A percentile compares a stretch with the other conserved stretches of the same genome.
phyloP scores from a whole-genome alignment of 169 alveolate genomes.

The Eimeria praecox region DNA sequence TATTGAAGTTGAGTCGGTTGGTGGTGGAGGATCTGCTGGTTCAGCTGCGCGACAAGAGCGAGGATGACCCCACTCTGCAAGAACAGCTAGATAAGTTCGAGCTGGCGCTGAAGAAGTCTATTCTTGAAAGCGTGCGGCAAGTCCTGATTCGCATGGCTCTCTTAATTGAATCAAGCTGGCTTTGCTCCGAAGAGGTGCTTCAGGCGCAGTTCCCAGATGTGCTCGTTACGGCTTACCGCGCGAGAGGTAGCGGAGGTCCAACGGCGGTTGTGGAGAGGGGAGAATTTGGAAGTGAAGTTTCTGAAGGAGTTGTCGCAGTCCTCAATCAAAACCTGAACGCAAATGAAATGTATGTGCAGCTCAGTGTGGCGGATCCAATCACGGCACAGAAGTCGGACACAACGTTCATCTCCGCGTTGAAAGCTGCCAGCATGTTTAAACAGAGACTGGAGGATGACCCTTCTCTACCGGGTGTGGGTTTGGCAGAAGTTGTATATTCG shows the following conservation, averaged over 20 bases:
- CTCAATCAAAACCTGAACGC: slow-evolving; percentile 67
- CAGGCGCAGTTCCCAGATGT: slow-evolving; percentile 72
- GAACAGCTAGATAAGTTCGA: slow-evolving; percentile 39
- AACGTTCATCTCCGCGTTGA: slow-evolving; percentile 59
- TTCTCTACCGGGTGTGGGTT: slow-evolving; percentile 80
- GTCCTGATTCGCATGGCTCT: slow-evolving; percentile 69
- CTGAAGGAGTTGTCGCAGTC: slow-evolving; percentile 33
- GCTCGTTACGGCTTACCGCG: slow-evolving; percentile 68
- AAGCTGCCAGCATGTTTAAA: slow-evolving; percentile 78
- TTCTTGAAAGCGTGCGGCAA: slow-evolving; percentile 69
- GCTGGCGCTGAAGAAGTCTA: slow-evolving; percentile 37
- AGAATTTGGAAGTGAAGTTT: slow-evolving; percentile 74
- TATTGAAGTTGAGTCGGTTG: slow-evolving; percentile 69
- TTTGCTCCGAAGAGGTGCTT: slow-evolving; percentile 53
- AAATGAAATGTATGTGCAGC: slow-evolving; percentile 80
- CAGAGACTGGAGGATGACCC: slow-evolving; percentile 79
- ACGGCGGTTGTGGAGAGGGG: slow-evolving; percentile 75
- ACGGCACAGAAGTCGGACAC: slow-evolving; percentile 21
- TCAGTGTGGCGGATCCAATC: slow-evolving; percentile 74
- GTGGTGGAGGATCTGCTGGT: slow-evolving; percentile 66
- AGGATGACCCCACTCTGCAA: slow-evolving; percentile 65
- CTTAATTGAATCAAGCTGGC: slow-evolving; percentile 61
- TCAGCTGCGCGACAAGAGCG: slow-evolving; percentile 69
- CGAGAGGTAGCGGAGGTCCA: slow-evolving; percentile 75
- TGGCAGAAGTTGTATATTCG: slow-evolving; percentile 76